phyloP scores from a whole-genome alignment of 2,329 filamentous ascomycete genomes.

The Chrysoporthe cubensis region DNA sequence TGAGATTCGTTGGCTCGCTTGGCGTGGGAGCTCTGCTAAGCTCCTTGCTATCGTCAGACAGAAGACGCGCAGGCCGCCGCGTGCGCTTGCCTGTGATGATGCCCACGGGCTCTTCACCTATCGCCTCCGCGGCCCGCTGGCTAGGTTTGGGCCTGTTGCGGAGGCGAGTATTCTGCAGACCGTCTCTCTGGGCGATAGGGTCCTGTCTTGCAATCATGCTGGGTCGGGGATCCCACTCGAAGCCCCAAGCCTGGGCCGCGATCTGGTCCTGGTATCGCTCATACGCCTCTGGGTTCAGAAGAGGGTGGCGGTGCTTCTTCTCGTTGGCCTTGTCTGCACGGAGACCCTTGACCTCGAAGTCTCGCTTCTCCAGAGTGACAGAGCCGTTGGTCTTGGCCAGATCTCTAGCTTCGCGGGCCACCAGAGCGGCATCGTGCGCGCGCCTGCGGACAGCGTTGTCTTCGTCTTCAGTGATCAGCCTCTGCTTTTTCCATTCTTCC shows the following conservation, averaged over 20 bases:
- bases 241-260: slow-evolving; percentile 63
- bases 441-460: slow-evolving; percentile 59
- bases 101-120: slow-evolving; percentile 41
- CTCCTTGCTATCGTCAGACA: slow-evolving; percentile 55
- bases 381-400: slow-evolving; percentile 37
- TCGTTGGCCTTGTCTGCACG: slow-evolving; percentile 44
- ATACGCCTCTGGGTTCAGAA: slow-evolving; percentile 52
- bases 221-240: slow-evolving; percentile 63
- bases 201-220: slow-evolving; percentile 64
- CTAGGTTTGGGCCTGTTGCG: slow-evolving; percentile 62
- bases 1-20: slow-evolving; percentile 28
- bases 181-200: slow-evolving; percentile 59
- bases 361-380: slow-evolving; percentile 49
- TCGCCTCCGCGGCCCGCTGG: slow-evolving; percentile 61
- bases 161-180: slow-evolving; percentile 57
- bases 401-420: slow-evolving; percentile 41
- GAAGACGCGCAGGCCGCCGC: slow-evolving; percentile 54
- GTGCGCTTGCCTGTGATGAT: slow-evolving; percentile 56
- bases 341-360: slow-evolving; percentile 59
- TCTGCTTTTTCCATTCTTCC: slow-evolving; percentile 55
- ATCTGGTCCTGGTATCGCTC: slow-evolving; percentile 56
- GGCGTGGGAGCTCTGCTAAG: slow-evolving; percentile 58
- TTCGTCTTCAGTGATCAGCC: slow-evolving; percentile 58
- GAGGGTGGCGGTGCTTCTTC: slow-evolving; percentile 47
- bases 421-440: slow-evolving; percentile 47